Percentiles rank a stretch among this genome's conserved stretches.
Conservation (phyloP, 2,329 filamentous ascomycete species). For the Bertia moriformis region DNA sequence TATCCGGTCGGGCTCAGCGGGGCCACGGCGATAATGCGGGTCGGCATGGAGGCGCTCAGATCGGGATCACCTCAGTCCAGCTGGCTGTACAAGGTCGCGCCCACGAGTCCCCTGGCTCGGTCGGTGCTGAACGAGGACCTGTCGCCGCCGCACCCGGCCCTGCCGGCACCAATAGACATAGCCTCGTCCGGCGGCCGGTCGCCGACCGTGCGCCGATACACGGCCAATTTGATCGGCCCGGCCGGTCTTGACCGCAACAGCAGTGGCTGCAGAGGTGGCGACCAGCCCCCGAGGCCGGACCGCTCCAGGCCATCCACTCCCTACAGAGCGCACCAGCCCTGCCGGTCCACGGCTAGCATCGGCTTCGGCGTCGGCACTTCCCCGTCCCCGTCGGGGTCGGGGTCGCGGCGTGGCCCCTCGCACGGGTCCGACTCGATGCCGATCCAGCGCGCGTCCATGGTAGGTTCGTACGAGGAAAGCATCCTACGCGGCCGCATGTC, state of each 20-base stretch:
- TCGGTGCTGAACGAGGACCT: constrained; percentile 73
- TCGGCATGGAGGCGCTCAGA: too few relatives aligned
- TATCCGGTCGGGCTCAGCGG: not conserved
- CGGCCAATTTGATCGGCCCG: not conserved
- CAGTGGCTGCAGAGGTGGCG: not conserved
- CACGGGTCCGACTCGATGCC: constrained; percentile 61
- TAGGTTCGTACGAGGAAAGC: constrained; percentile 94
- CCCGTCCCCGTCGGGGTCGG: constrained; percentile 26
- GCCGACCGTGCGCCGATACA: constrained; percentile 2
- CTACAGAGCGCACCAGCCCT: constrained; percentile 23
- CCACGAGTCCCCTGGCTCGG: constrained; percentile 83
- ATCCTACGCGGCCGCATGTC: constrained; percentile 94
- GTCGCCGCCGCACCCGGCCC: constrained; percentile 45
- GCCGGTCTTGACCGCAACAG: too few relatives aligned
- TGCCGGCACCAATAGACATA: too few relatives aligned
- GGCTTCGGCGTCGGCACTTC: constrained; percentile 29
- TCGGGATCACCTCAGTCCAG: too few relatives aligned
- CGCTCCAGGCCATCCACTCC: too few relatives aligned
- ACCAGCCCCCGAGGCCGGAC: not conserved
- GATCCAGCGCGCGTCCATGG: constrained; percentile 82
- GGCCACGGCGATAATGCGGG: too few relatives aligned
- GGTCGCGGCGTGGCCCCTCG: constrained; percentile 54
- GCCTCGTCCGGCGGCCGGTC: constrained; percentile 26
- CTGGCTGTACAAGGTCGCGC: constrained; percentile 67
- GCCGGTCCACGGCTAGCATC: constrained; percentile 57